Evolutionary conservation across 306 rosid genomes (phyloP).

Genomic region (Cyamopsis tetragonoloba): DNA sequence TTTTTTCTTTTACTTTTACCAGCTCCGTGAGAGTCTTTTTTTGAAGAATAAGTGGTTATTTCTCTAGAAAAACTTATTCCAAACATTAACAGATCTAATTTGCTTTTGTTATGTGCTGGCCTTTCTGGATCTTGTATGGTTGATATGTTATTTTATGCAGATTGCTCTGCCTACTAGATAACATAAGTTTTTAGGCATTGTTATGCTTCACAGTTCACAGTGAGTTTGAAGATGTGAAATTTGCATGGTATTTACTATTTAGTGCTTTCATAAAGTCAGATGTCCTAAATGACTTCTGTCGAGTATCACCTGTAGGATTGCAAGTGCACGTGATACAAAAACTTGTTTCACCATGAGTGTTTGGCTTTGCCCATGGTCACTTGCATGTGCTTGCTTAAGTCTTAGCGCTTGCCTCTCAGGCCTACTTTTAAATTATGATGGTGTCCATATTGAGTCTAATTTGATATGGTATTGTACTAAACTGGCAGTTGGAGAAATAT

Average conservation of each 20-base stretch:
- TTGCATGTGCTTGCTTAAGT: neutral
- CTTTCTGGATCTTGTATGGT: neutral
- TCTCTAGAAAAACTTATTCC: too few species aligned
- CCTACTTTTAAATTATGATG: conserved; percentile 13
- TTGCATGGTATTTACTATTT: neutral
- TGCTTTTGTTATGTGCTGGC: neutral
- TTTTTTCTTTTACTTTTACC: too few species aligned
- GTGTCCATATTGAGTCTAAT: neutral
- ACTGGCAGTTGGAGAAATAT: conserved; percentile 83
- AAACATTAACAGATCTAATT: neutral
- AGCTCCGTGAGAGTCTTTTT: too few species aligned
- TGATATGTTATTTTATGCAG: conserved; percentile 9
- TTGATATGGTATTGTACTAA: conserved; percentile 20
- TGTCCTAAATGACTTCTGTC: neutral
- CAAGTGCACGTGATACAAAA: conserved; percentile 4
- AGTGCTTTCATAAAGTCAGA: conserved; percentile 2
- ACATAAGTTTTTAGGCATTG: neutral
- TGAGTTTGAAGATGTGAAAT: conserved; percentile 1
- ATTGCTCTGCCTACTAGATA: neutral
- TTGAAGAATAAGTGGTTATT: too few species aligned
- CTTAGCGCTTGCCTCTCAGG: conserved; percentile 5
- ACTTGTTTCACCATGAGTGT: conserved; percentile 7
- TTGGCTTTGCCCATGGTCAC: conserved; percentile 11
- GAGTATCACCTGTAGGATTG: neutral
- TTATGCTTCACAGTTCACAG: neutral